Conservation (phyloP, 1,284 basidiomycete species). For the Sanghuangporus baumii region DNA sequence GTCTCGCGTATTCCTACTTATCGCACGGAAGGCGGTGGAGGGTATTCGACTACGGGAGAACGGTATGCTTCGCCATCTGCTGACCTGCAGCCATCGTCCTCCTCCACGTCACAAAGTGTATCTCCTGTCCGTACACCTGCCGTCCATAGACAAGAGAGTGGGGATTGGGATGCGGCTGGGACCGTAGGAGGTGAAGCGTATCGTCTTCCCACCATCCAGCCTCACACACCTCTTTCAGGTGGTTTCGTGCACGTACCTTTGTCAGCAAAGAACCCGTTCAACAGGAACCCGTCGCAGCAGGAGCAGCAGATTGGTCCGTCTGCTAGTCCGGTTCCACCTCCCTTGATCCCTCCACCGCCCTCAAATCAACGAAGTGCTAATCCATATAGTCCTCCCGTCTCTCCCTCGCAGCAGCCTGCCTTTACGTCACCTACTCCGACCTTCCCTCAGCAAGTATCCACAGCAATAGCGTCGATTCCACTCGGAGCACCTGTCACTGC, state of each 20-base stretch:
- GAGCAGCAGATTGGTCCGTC: neutral
- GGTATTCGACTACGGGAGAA: neutral
- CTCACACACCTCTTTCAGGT: conserved; percentile 15
- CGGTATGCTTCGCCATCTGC: neutral
- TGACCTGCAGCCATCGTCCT: neutral
- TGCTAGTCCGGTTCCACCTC: neutral
- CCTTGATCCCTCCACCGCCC: conserved; percentile 6
- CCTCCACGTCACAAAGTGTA: neutral
- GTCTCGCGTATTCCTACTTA: conserved; percentile 4
- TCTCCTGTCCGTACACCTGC: neutral
- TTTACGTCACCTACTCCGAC: neutral
- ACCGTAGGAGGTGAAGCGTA: conserved; percentile 10
- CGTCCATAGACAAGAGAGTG: conserved; percentile 7
- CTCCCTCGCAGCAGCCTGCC: neutral
- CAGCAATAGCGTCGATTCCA: neutral
- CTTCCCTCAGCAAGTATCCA: neutral
- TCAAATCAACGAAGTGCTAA: neutral
- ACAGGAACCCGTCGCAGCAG: neutral
- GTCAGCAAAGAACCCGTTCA: neutral
- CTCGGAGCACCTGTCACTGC: neutral
- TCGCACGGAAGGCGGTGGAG: conserved; percentile 6
- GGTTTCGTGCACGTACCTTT: conserved; percentile 4
- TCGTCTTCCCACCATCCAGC: conserved; percentile 10
- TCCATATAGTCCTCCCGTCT: neutral
- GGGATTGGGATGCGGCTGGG: conserved; percentile 11